Conservation (phyloP, 2,329 filamentous ascomycete species). For the Colletotrichum godetiae region DNA sequence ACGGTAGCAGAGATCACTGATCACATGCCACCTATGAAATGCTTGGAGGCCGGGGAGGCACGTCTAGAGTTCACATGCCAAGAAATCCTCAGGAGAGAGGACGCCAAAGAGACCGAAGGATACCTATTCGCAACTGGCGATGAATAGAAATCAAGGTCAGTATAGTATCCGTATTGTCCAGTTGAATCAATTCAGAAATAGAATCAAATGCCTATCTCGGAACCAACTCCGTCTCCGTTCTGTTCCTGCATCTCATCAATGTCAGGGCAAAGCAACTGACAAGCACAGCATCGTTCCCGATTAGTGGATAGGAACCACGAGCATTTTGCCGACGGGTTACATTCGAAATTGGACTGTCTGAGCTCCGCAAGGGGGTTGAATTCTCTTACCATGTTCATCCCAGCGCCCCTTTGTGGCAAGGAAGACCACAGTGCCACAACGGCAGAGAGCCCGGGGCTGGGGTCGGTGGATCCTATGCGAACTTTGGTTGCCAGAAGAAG, state of each 20-base stretch:
- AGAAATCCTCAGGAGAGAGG: background rate
- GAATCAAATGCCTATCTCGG: background rate
- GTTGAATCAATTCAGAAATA: background rate
- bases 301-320: background rate
- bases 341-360: background rate
- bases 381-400: constrained; percentile 12
- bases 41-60: background rate
- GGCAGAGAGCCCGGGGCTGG: background rate
- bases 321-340: background rate
- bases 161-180: background rate
- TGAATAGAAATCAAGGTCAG: background rate
- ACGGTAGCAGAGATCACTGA: background rate
- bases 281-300: background rate
- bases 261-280: background rate
- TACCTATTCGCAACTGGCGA: background rate
- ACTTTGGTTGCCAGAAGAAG: constrained; percentile 5
- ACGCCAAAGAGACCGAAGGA: background rate
- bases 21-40: background rate
- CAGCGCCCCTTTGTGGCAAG: background rate
- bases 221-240: background rate
- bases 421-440: constrained; percentile 18
- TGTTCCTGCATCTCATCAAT: too few species aligned
- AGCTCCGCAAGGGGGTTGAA: background rate
- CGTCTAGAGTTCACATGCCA: background rate
- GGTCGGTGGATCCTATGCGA: constrained; percentile 20